Conservation (phyloP, 2,329 filamentous ascomycete species). For the Talaromyces sp. region DNA sequence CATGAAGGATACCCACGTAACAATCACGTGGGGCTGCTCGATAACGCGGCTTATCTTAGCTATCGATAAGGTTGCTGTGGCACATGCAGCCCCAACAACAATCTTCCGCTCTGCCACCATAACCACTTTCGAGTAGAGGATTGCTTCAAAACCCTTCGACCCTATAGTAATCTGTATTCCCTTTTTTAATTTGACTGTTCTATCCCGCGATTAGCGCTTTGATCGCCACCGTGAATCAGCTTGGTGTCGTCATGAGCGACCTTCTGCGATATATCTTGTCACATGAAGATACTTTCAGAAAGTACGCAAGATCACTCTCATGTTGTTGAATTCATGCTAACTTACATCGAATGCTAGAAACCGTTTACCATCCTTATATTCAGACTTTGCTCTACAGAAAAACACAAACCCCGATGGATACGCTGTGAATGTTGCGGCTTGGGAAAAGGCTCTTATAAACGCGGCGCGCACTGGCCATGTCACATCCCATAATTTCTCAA, state of each 20-base stretch:
- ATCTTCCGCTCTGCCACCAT: neutral
- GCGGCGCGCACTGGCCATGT: conserved; percentile 64
- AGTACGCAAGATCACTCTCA: conserved; percentile 40
- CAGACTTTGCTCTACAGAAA: conserved; percentile 73
- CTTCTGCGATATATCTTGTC: conserved; percentile 64
- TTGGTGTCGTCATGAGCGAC: conserved; percentile 45
- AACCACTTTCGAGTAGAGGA: neutral
- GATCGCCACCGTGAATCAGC: neutral
- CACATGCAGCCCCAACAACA: conserved; percentile 2
- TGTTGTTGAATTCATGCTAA: neutral
- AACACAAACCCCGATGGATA: conserved; percentile 82
- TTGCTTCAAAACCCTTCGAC: neutral
- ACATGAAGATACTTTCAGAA: conserved; percentile 59
- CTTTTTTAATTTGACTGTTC: neutral
- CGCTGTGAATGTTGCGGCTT: conserved; percentile 72
- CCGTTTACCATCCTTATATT: conserved; percentile 81
- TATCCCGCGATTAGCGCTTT: neutral
- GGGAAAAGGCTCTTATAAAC: conserved; percentile 70
- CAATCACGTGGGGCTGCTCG: conserved; percentile 23
- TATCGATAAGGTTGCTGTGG: conserved; percentile 27
- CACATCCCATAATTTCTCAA: conserved; percentile 30
- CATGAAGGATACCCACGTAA: no score
- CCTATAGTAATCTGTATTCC: neutral
- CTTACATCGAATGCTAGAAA: conserved; percentile 43
- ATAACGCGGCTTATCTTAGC: conserved; percentile 19